These are phyloP conservation scores for Chlamydomonas eustigma DNA, from an alignment of 139 green algal genomes.

Conservation along the genomic window DNA sequence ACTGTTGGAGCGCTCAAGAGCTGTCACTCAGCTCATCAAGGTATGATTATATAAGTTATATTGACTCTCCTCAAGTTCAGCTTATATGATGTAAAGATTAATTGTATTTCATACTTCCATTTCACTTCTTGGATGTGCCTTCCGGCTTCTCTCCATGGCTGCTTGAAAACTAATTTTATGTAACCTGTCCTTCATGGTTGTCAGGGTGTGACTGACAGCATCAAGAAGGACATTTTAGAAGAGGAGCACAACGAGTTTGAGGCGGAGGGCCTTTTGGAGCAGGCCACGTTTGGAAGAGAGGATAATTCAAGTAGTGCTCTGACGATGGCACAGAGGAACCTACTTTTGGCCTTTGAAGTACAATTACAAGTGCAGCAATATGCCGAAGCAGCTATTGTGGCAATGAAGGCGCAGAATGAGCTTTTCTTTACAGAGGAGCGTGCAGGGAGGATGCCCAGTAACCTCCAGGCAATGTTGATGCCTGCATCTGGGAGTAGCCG, in stretches of 20 bases:
- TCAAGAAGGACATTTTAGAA: neutral
- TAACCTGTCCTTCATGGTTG: no score
- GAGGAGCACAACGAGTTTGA: neutral
- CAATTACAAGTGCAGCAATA: slow-evolving; percentile 7
- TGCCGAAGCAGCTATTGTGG: neutral
- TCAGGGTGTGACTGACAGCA: neutral
- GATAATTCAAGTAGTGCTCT: neutral
- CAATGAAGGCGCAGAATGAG: neutral
- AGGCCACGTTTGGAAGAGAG: neutral
- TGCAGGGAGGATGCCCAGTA: neutral
- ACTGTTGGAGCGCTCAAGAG: slow-evolving; percentile 9
- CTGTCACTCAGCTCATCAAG: neutral
- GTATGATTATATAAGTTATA: no score
- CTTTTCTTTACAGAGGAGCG: no score
- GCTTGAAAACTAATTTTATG: no score
- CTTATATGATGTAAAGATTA: no score
- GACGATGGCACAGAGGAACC: slow-evolving; percentile 1
- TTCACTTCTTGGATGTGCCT: no score
- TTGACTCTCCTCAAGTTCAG: no score
- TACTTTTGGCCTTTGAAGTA: neutral
- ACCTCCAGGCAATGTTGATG: neutral
- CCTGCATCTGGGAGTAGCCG: neutral
- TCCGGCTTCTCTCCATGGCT: neutral
- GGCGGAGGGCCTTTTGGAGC: neutral
- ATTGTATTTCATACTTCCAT: no score